phyloP scores from a whole-genome alignment of 225 moss, liverwort and hornwort genomes.

The Sphagnum tenellum region DNA sequence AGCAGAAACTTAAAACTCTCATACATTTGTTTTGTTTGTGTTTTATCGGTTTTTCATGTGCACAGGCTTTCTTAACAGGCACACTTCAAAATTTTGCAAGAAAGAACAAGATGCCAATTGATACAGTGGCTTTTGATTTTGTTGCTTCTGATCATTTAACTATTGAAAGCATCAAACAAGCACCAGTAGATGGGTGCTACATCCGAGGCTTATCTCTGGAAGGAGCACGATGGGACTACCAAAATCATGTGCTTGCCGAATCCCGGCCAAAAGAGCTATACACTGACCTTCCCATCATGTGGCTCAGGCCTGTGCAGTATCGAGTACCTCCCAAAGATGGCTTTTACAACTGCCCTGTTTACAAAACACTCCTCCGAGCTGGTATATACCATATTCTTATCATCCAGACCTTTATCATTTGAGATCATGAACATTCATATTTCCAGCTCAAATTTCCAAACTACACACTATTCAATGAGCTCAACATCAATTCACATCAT shows the following conservation, averaged over 20 bases:
- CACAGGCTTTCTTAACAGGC: constrained; percentile 72
- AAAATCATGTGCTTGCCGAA: constrained; percentile 39
- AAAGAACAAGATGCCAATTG: constrained; percentile 75
- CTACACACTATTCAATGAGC: no score
- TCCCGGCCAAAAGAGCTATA: constrained; percentile 70
- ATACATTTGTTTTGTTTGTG: no score
- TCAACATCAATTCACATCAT: no score
- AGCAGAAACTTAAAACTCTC: no score
- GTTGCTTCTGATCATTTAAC: constrained; percentile 43
- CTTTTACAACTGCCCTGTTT: constrained; percentile 69
- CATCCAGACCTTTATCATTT: no score
- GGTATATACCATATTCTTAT: constrained; percentile 17
- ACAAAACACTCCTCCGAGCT: constrained; percentile 76
- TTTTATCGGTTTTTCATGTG: not conserved
- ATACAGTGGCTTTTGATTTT: constrained; percentile 74
- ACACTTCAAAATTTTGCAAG: constrained; percentile 86
- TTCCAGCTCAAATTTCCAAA: no score
- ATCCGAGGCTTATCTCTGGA: constrained; percentile 65
- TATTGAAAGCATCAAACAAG: constrained; percentile 17
- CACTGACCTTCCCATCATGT: constrained; percentile 67
- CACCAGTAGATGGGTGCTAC: constrained; percentile 66
- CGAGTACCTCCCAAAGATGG: constrained; percentile 36
- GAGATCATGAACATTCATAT: no score
- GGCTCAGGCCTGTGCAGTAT: constrained; percentile 63
- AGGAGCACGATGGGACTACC: constrained; percentile 75